Evolutionary conservation across 116 monocot genomes (phyloP).

Genomic region (Thalassia testudinum): DNA sequence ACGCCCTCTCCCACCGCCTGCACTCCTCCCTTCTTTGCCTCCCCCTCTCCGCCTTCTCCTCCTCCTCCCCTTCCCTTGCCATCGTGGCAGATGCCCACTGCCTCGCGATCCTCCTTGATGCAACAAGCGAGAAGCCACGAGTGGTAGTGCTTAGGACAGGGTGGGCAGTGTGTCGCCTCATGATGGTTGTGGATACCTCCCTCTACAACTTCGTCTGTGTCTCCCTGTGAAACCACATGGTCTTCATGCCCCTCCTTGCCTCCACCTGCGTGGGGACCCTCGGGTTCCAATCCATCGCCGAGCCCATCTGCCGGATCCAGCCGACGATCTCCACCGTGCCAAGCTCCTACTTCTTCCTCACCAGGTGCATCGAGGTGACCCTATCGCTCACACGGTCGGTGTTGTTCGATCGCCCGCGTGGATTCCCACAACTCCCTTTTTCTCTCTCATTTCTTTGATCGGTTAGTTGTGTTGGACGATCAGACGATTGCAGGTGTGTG

Average conservation of each 20-base stretch:
- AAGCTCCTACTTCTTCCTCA: constrained; percentile 70
- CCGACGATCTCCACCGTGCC: constrained; percentile 56
- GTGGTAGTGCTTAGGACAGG: constrained; percentile 77
- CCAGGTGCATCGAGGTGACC: constrained; percentile 43
- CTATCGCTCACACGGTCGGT: no score
- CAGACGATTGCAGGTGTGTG: constrained; percentile 15
- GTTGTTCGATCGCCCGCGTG: no score
- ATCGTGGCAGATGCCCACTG: no score
- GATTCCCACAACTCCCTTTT: constrained; percentile 16
- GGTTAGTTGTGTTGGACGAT: background rate
- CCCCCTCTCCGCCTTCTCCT: no score
- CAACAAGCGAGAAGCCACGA: constrained; percentile 35
- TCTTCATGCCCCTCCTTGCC: constrained; percentile 92
- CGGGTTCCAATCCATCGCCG: constrained; percentile 93
- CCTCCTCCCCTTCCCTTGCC: no score
- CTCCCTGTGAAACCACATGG: constrained; percentile 94
- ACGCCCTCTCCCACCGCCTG: no score
- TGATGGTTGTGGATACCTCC: constrained; percentile 67
- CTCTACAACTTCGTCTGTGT: constrained; percentile 85
- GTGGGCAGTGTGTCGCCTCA: constrained; percentile 82
- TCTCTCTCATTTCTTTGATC: no score
- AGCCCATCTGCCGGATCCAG: constrained; percentile 74
- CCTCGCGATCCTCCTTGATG: no score
- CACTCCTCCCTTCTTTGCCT: no score
- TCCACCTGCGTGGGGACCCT: constrained; percentile 98